phyloP scores from a whole-genome alignment of 2,329 filamentous ascomycete species.

The Aspergillus tubingensis region DNA sequence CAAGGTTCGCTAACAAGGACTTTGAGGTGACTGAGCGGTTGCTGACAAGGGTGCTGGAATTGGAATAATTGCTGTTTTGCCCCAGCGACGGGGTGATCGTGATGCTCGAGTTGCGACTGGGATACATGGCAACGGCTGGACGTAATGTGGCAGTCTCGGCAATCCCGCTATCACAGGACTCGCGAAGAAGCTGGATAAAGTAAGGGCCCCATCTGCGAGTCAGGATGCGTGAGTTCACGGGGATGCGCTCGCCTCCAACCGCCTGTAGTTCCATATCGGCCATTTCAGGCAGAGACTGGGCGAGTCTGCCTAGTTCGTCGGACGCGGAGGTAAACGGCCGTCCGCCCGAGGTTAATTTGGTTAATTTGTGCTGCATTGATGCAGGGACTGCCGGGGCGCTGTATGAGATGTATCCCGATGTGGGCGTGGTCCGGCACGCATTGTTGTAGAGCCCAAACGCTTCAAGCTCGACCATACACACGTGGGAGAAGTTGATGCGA shows the following conservation, averaged over 20 bases:
- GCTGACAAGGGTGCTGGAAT: conserved; percentile 43
- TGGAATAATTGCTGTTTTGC: conserved; percentile 45
- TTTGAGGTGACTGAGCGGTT: conserved; percentile 34
- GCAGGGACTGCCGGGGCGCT: conserved; percentile 69
- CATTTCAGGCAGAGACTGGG: conserved; percentile 77
- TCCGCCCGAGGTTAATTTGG: conserved; percentile 67
- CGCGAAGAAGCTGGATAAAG: conserved; percentile 86
- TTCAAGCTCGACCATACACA: conserved; percentile 95
- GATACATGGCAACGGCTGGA: conserved; percentile 58
- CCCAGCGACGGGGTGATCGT: conserved; percentile 71
- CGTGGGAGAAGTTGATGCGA: conserved; percentile 93
- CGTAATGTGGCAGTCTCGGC: conserved; percentile 73
- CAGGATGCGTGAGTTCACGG: conserved; percentile 88
- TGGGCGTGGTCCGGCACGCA: conserved; percentile 73
- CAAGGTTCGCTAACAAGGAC: conserved; percentile 45
- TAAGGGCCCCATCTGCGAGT: conserved; percentile 91
- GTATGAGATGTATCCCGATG: conserved; percentile 81
- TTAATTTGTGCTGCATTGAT: conserved; percentile 52
- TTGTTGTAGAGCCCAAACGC: conserved; percentile 98
- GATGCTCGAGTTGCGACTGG: conserved; percentile 75
- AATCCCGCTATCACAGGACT: conserved; percentile 72
- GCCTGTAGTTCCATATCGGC: conserved; percentile 97
- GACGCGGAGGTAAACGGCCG: conserved; percentile 74
- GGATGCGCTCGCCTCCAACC: conserved; percentile 85
- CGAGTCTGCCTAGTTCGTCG: conserved; percentile 80